Evolutionary conservation across 2,329 filamentous ascomycete genomes (phyloP), one percentile per base, ranked within the genome.

Genomic region (Dissoconium aciculare): DNA sequence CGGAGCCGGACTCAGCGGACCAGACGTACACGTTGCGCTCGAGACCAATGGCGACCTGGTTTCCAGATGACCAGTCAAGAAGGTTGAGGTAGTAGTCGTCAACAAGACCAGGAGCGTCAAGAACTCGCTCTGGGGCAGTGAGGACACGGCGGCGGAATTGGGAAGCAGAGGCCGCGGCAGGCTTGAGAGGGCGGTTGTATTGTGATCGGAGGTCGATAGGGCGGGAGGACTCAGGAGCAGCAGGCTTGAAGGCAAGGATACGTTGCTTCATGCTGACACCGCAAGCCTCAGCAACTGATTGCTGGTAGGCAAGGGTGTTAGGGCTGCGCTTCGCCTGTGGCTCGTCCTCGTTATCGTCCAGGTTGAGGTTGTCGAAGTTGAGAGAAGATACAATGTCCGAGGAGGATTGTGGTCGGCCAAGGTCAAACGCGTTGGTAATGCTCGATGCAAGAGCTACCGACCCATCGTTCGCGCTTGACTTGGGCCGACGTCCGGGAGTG

Each of bases 51-150:
- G 89, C 89, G 32, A 98, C 87, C 59, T 98, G 89, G 66, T 98
- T 98, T 37, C 80, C 78, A 5, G 84, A 89, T 53, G 85, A 93
- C 89, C 89, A 98, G 64, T 98, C 89, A 15, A 98, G 74, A 23
- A 98, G 69, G 66, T 98, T 98, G 47, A 98, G 78, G 58, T 98
- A 98, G 69, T 95, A 98, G 63, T 98, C 89, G 50, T 98, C 89
- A 38, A 95, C 79, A 31, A 98, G 73, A 33, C 87, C 89, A 4
- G 89, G 89, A 4, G 89, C 89, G 58, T 98, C 89, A 15, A 98
- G 72, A 10, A 98, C 89, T 42, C 89, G 81, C 60, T 98, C 89
- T 8, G 89, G 89, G 9, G 87, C 84, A 5, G 89, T 94, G 31
- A 89, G 79, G 36, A 98, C 83, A 47, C 87, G 81, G 40, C 89